phyloP scores from a whole-genome alignment of 345 rosid genomes.

The Linum lewisii region DNA sequence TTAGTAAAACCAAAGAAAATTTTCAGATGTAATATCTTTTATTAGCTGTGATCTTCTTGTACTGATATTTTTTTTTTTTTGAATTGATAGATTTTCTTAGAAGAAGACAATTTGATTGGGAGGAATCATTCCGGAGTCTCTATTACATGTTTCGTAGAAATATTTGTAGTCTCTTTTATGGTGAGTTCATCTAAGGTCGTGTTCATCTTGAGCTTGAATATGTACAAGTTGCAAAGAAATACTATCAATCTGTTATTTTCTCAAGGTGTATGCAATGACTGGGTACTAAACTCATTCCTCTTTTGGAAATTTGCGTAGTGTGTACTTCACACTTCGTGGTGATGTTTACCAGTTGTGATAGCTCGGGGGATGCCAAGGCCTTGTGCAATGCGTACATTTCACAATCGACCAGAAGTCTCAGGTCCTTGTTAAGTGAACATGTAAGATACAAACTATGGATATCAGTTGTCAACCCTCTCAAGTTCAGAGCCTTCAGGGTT shows the following conservation, averaged over 20 bases:
- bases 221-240: too few relatives aligned
- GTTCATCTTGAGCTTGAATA: not conserved
- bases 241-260: too few relatives aligned
- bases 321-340: constrained; percentile 84
- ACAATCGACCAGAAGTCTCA: constrained; percentile 73
- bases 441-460: constrained; percentile 57
- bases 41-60: constrained; percentile 6
- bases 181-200: constrained; percentile 26
- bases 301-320: constrained; percentile 34
- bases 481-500: too few relatives aligned
- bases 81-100: constrained; percentile 59
- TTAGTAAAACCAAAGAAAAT: constrained; percentile 23
- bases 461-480: too few relatives aligned
- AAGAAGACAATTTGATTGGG: constrained; percentile 65
- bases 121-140: constrained; percentile 84
- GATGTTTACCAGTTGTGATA: constrained; percentile 54
- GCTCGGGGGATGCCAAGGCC: constrained; percentile 31
- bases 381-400: constrained; percentile 69
- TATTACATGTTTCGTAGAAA: constrained; percentile 74
- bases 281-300: not conserved
- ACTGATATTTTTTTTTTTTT: constrained; percentile 17
- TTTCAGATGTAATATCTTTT: not conserved
- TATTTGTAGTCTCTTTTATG: constrained; percentile 64
- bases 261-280: not conserved
- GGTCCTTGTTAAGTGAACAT: constrained; percentile 68